Percentiles rank a stretch among this genome's conserved stretches.
These are phyloP conservation scores for Fusarium sp. DNA, from an alignment of 2,329 filamentous ascomycete species.

Conservation along the genomic window DNA sequence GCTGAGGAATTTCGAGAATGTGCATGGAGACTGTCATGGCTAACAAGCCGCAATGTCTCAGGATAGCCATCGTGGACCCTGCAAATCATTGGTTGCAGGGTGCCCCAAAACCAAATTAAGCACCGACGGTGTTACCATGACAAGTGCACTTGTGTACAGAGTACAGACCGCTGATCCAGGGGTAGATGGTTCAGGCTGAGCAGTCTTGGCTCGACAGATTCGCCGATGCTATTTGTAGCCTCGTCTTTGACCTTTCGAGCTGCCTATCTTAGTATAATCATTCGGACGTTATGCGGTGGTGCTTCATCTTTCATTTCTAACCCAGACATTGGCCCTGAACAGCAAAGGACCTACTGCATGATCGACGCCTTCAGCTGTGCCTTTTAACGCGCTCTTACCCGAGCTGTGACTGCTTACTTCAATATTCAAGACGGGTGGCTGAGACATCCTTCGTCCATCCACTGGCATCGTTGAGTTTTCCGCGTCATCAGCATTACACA, in stretches of 20 bases:
- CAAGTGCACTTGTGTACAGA: conserved; percentile 38
- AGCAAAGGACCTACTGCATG: conserved; percentile 5
- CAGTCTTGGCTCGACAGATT: conserved; percentile 44
- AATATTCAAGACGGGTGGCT: conserved; percentile 18
- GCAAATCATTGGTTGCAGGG: conserved; percentile 41
- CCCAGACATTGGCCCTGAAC: conserved; percentile 1
- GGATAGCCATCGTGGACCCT: conserved; percentile 38
- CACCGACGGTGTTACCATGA: conserved; percentile 40
- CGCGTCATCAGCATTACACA: conserved; percentile 27
- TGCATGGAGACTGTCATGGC: conserved; percentile 12
- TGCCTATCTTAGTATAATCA: conserved; percentile 33
- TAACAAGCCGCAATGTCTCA: conserved; percentile 20
- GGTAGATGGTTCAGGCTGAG: conserved; percentile 31
- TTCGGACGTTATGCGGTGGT: conserved; percentile 26
- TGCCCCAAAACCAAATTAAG: conserved; percentile 41
- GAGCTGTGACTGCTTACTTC: conserved; percentile 30
- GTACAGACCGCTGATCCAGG: conserved; percentile 47
- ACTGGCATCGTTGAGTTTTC: conserved; percentile 34
- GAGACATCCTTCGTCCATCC: conserved; percentile 41
- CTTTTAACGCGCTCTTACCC: conserved; percentile 4
- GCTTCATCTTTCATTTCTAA: conserved; percentile 24
- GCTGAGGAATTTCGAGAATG: conserved; percentile 15
- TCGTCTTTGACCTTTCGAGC: conserved; percentile 24
- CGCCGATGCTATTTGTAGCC: conserved; percentile 39
- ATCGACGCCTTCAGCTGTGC: conserved; percentile 11